Base-by-base conservation (phyloP, 139 green algal species). In the Eudorina sp. region DNA sequence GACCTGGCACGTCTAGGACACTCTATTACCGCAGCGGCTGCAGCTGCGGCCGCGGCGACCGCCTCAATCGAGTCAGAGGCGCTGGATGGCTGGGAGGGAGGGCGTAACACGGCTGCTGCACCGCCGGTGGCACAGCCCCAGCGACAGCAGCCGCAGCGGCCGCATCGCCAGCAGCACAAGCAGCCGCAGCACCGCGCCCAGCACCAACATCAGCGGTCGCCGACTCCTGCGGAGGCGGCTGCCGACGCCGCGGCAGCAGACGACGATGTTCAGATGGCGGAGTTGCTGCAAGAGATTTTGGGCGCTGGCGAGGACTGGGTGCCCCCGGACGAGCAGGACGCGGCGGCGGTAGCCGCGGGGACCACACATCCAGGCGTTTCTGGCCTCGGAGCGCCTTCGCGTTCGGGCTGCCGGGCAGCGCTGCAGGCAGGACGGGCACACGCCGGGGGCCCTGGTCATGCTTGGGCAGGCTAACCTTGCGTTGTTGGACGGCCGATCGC, bases 1-100 rank as follows among this genome's bases (percentile, higher is more conserved):
- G 64, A 41, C 19, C 34, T 74, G 19, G 64, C 64, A n/a, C 64
- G 64, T 7, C 64, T 74, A 6, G 64, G 64, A 14, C 64, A 43
- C 8, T 74, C 64, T 4, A 74, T 74, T 45, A 45, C 64, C 34
- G 58, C 79, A 11, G 40, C 79, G 45, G 72, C 73, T 60, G 79
- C 66, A 62, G 29, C 25, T 14, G 76, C 25, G 66, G 68, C 41
- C 31, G 38, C 43, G 53, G 55, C 55, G 19, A 62, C 25, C 60
- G 68, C 41, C 31, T 27, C 31, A 48, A 4, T 19, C 13, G 55
- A 29, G 64, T 7, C 64, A n/a, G 31, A 74, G 31, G 13, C 25
- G n/a, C 64, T 8, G 64, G 31, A 25, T 29, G 31, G 64, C 16
- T 43, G 64, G 64, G 31, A 74, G n/a, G 64, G 13, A 6, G 43